These are phyloP conservation scores for Kazachstania psychrophila DNA, from an alignment of 805 yeast species.

Conservation along the genomic window DNA sequence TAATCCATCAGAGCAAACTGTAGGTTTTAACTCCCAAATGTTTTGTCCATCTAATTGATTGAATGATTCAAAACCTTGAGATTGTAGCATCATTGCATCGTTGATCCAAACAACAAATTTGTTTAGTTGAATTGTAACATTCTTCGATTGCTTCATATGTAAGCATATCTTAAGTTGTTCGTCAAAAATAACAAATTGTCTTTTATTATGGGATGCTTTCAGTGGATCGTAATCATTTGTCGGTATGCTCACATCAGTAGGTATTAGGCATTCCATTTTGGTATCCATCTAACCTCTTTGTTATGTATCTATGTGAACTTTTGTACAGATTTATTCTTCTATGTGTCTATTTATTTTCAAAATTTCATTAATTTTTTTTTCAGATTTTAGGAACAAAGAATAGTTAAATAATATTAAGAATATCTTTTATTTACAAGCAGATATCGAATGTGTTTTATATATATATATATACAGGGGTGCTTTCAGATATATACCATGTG, in stretches of 20 bases:
- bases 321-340: neutral
- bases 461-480: neutral
- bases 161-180: constrained; percentile 18
- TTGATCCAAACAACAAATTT: constrained; percentile 22
- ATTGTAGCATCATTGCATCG: constrained; percentile 19
- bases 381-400: too few species aligned
- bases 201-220: constrained; percentile 10
- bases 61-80: constrained; percentile 5
- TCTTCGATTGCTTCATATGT: neutral
- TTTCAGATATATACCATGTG: constrained; percentile 33
- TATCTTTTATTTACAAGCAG: constrained; percentile 2
- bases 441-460: neutral
- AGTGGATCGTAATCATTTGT: constrained; percentile 6
- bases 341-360: neutral
- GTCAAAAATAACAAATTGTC: constrained; percentile 26
- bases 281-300: neutral
- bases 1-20: constrained; percentile 13
- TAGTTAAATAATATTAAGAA: too few species aligned
- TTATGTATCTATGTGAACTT: neutral
- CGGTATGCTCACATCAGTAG: constrained; percentile 9
- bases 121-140: neutral
- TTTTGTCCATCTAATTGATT: neutral
- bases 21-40: constrained; percentile 14
- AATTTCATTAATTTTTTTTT: too few species aligned
- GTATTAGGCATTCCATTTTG: constrained; percentile 20